phyloP scores from a whole-genome alignment of 2,329 filamentous ascomycete species.

The Elsinoe australis region DNA sequence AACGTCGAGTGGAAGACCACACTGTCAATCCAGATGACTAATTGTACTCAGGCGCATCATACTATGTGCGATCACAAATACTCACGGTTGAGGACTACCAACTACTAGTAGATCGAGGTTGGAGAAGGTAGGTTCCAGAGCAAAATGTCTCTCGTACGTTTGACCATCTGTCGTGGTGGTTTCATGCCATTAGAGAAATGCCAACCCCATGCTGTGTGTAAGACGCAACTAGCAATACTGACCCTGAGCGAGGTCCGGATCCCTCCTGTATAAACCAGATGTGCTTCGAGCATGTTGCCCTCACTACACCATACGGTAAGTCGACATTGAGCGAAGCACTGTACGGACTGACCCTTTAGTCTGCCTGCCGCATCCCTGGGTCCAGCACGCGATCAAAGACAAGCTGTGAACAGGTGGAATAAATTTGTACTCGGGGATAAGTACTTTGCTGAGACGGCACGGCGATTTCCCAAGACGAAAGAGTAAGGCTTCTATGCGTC shows the following conservation, averaged over 20 bases:
- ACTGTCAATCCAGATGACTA: too few species aligned
- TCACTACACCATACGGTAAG: conserved; percentile 67
- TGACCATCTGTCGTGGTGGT: too few species aligned
- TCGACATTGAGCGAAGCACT: neutral
- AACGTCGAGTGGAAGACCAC: too few species aligned
- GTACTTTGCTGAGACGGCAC: conserved; percentile 58
- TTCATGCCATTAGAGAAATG: too few species aligned
- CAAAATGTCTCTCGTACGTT: neutral
- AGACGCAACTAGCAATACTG: too few species aligned
- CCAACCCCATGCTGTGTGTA: too few species aligned
- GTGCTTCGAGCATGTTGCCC: conserved; percentile 78
- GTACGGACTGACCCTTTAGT: conserved; percentile 32
- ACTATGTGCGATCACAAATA: conserved; percentile 57
- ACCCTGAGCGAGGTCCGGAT: conserved; percentile 39
- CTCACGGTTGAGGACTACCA: conserved; percentile 64
- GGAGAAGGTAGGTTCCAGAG: conserved; percentile 63
- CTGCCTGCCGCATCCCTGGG: conserved; percentile 59
- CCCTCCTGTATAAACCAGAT: conserved; percentile 69
- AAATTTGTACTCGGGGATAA: conserved; percentile 59
- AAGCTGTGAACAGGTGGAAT: conserved; percentile 70
- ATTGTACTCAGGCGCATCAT: conserved; percentile 55
- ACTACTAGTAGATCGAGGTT: conserved; percentile 62
- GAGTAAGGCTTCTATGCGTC: conserved; percentile 39
- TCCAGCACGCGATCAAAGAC: conserved; percentile 63
- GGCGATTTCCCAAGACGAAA: conserved; percentile 58